Evolutionary conservation across 352 stramenopile genomes (phyloP).

Genomic region (Phytophthora pinifolia): DNA sequence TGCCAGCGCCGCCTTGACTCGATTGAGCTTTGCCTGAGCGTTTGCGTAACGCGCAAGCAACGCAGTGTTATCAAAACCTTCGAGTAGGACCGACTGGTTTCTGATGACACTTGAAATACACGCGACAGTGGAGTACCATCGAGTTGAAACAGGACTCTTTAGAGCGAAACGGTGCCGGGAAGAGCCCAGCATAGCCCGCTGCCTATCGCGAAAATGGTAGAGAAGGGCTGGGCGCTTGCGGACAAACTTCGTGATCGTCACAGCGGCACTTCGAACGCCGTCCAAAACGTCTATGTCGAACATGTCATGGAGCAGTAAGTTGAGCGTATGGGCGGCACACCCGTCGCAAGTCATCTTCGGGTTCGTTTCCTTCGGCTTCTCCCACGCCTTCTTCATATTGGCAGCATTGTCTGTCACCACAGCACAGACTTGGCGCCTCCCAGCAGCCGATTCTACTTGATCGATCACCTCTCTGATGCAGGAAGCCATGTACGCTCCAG

Average conservation of each 20-base stretch:
- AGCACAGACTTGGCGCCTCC: neutral
- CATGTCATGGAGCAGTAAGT: slow-evolving; percentile 9
- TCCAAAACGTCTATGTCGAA: neutral
- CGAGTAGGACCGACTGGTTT: slow-evolving; percentile 2
- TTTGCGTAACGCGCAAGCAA: neutral
- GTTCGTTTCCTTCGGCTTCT: neutral
- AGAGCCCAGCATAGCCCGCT: neutral
- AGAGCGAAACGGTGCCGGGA: neutral
- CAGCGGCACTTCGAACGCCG: neutral
- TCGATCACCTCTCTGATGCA: neutral
- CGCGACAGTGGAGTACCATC: slow-evolving; percentile 11
- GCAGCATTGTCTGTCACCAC: slow-evolving; percentile 11
- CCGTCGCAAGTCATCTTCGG: neutral
- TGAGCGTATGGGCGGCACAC: slow-evolving; percentile 8
- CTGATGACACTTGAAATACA: slow-evolving; percentile 12
- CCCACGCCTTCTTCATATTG: slow-evolving; percentile 10
- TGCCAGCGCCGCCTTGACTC: neutral
- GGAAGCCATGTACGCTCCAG: slow-evolving; percentile 5
- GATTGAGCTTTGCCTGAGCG: neutral
- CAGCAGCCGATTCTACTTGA: slow-evolving; percentile 3
- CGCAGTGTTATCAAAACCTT: slow-evolving; percentile 1
- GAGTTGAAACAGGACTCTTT: neutral
- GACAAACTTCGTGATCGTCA: slow-evolving; percentile 13
- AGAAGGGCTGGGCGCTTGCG: neutral
- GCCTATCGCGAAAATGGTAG: slow-evolving; percentile 4